Base-by-base conservation (phyloP, 805 yeast genomes). In the Metschnikowia corniflorae region DNA sequence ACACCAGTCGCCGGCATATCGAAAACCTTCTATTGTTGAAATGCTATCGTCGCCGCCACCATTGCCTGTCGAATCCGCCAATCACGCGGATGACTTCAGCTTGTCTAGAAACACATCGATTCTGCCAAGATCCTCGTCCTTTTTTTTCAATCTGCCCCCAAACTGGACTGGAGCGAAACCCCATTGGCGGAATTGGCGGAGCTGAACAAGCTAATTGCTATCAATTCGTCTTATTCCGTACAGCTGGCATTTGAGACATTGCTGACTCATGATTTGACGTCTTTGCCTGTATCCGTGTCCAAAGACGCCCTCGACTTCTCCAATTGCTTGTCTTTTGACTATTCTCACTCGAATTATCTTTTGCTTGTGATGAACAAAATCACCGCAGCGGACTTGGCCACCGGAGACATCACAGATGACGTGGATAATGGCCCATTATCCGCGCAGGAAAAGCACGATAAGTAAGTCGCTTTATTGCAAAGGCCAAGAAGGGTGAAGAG, bases 221-320 rank as follows among this genome's bases (percentile, higher is more conserved):
- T 88, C 46, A 75, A 75, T 43, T 77, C 81, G 3, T 62, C 76
- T 5, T 67, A 77, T 23, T 78, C 95, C 3, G 94, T 91, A 16
- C 96, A 91, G 58, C 73, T 78, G 38, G 96, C 97, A 2, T 93
- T 86, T 64, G 87, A 88, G 51, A 79, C 82, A 4, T 70, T 91
- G 53, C 72, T 75, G 20, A 64, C 71, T 21, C 73, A 89, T 58
- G 80, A 82, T 46, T 73, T 93, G 53, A 91, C 96, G 2, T 82
- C 94, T 12, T 66, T 93, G 38, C 97, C 98, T 0, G 93, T 91
- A 13, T 54, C 63, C 15, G 29, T 55, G 21, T 46, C 59, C 6
- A 37, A 41, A n/a, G 37, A 39, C 17, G 33, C 36, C 31, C 67
- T 71, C 34, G 86, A 79, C 48, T 65, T 80, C 47, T 40, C 53